phyloP scores from a whole-genome alignment of 257 asterid genomes.

The Solanum habrochaites region DNA sequence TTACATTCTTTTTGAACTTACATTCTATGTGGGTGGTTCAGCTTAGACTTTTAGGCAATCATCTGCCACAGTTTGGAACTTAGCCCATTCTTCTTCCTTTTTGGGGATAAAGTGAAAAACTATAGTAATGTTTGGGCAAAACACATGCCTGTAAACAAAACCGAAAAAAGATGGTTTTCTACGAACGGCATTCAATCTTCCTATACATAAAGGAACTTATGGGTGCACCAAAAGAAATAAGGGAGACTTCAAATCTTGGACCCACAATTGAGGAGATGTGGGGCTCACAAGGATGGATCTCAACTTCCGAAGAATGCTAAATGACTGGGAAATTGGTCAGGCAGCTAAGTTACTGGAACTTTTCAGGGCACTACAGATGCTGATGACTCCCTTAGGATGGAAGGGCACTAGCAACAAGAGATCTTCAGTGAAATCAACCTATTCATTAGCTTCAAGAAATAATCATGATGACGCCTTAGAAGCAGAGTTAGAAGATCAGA shows the following conservation, averaged over 20 bases:
- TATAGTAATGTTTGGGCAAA: not conserved
- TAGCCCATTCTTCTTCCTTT: not conserved
- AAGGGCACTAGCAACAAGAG: not conserved
- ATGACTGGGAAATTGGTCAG: not conserved
- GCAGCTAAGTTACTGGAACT: not conserved
- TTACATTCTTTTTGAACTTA: not conserved
- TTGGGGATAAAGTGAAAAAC: not conserved
- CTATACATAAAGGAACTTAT: not conserved
- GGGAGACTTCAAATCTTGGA: not conserved
- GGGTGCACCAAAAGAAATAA: not conserved
- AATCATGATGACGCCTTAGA: not conserved
- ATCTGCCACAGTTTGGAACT: not conserved
- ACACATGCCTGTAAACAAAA: not conserved
- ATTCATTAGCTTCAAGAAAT: not conserved
- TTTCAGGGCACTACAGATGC: not conserved
- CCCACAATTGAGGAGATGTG: not conserved
- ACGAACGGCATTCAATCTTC: not conserved
- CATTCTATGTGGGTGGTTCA: not conserved
- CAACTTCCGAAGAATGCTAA: not conserved
- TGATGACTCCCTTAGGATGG: not conserved
- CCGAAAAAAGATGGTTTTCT: not conserved
- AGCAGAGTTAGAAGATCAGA: not conserved
- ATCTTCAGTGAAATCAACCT: not conserved
- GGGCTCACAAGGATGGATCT: not conserved
- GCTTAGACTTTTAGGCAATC: not conserved